Conservation (phyloP, 1,284 basidiomycete species). For the Albatrellus sp. region DNA sequence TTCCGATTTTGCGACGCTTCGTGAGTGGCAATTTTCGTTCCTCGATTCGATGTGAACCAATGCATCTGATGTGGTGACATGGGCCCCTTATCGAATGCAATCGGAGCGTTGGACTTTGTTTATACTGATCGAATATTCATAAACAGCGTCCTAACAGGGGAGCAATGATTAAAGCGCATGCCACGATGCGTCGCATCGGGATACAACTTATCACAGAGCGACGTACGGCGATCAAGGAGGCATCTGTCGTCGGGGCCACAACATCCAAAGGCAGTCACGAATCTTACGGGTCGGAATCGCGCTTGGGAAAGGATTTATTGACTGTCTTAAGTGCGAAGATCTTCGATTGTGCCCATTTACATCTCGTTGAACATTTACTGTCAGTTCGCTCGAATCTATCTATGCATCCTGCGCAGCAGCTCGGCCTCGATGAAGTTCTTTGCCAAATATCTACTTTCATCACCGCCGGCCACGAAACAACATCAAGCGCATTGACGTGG, state of each 20-base stretch:
- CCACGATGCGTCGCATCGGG: slow-evolving; percentile 43
- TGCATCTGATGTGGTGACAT: neutral
- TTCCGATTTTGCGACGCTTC: slow-evolving; percentile 34
- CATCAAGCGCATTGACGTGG: slow-evolving; percentile 59
- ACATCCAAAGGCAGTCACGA: neutral
- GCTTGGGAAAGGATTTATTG: slow-evolving; percentile 29
- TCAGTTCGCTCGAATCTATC: slow-evolving; percentile 51
- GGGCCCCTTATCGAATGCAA: neutral
- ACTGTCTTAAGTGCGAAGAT: slow-evolving; percentile 38
- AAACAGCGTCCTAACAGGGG: slow-evolving; percentile 27
- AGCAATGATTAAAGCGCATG: slow-evolving; percentile 28
- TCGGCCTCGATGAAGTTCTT: slow-evolving; percentile 55
- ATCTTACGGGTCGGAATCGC: neutral
- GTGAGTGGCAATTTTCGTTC: slow-evolving; percentile 9
- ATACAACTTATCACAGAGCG: slow-evolving; percentile 40
- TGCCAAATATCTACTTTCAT: slow-evolving; percentile 74
- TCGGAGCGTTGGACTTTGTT: neutral
- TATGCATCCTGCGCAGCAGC: slow-evolving; percentile 32
- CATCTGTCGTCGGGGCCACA: neutral
- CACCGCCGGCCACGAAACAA: slow-evolving; percentile 54
- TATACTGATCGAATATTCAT: neutral
- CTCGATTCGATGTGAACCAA: neutral
- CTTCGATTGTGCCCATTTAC: neutral
- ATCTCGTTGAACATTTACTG: slow-evolving; percentile 1
- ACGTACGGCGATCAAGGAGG: slow-evolving; percentile 17